Conservation (phyloP, 164 flowering plant genomes). For the Magnolia kwangsiensis region DNA sequence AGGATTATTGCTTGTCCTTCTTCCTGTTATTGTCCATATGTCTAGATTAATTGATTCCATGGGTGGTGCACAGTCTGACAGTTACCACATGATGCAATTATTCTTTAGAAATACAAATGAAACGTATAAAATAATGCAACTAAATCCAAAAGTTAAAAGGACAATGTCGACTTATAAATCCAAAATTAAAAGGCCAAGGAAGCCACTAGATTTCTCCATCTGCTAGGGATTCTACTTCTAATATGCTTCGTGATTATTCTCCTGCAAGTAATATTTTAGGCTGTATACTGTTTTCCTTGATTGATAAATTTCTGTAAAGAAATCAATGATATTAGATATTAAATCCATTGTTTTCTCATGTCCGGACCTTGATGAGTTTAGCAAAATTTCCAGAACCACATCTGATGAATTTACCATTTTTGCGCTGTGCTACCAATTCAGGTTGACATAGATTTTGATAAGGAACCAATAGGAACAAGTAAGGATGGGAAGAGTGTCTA, state of each 20-base stretch:
- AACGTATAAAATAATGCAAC: no score
- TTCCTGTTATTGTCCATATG: no score
- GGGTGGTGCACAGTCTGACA: no score
- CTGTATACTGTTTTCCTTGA: not conserved
- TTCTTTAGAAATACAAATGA: no score
- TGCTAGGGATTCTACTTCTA: not conserved
- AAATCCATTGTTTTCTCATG: not conserved
- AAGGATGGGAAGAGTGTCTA: conserved; percentile 63
- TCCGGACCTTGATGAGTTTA: not conserved
- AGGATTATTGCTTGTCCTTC: no score
- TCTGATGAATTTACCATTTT: not conserved
- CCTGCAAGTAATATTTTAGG: not conserved
- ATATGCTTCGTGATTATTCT: not conserved
- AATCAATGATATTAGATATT: not conserved
- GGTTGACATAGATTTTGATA: conserved; percentile 79
- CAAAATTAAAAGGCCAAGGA: not conserved
- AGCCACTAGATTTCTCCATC: not conserved
- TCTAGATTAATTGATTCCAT: no score
- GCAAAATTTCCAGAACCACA: not conserved
- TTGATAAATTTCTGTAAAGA: not conserved
- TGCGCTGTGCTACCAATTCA: conserved; percentile 13
- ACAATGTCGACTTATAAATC: no score
- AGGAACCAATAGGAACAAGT: conserved; percentile 66
- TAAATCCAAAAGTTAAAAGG: no score
- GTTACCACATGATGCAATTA: no score